A percentile compares a stretch with the other conserved stretches of the same genome.
These are phyloP conservation scores for Chimonanthus praecox DNA, from an alignment of 164 flowering plant species.

Conservation along the genomic window DNA sequence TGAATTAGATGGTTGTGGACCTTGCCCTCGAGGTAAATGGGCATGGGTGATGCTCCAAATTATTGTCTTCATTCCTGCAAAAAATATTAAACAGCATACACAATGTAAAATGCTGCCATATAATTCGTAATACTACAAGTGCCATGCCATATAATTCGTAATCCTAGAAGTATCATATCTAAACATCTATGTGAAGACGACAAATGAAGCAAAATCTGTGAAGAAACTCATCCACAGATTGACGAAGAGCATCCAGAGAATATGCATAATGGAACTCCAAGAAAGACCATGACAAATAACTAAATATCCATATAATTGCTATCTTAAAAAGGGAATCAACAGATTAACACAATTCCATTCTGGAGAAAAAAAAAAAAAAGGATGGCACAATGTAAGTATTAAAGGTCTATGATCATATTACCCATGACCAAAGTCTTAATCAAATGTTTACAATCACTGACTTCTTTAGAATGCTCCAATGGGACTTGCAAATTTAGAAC, in stretches of 20 bases:
- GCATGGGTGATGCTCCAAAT: constrained; percentile 98
- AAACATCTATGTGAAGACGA: neutral
- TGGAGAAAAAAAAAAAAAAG: neutral
- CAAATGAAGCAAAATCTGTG: neutral
- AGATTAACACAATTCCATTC: neutral
- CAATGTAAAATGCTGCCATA: neutral
- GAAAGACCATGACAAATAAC: neutral
- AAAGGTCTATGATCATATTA: constrained; percentile 21
- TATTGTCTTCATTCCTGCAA: constrained; percentile 96
- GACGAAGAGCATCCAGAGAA: neutral
- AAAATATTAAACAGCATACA: neutral
- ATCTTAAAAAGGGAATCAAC: neutral
- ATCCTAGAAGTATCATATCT: neutral
- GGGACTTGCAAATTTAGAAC: constrained; percentile 88
- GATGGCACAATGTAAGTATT: neutral
- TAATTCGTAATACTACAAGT: neutral
- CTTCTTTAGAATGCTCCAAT: constrained; percentile 89
- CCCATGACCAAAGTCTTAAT: constrained; percentile 98
- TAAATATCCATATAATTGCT: neutral
- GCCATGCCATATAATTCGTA: neutral
- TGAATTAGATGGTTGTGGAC: constrained; percentile 16
- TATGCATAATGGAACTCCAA: neutral
- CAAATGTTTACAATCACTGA: constrained; percentile 88
- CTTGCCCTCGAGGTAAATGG: constrained; percentile 85
- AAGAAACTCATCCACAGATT: neutral